These are phyloP conservation scores for Paecilomyces niveus DNA, from an alignment of 2,329 filamentous ascomycete genomes.

Conservation along the genomic window DNA sequence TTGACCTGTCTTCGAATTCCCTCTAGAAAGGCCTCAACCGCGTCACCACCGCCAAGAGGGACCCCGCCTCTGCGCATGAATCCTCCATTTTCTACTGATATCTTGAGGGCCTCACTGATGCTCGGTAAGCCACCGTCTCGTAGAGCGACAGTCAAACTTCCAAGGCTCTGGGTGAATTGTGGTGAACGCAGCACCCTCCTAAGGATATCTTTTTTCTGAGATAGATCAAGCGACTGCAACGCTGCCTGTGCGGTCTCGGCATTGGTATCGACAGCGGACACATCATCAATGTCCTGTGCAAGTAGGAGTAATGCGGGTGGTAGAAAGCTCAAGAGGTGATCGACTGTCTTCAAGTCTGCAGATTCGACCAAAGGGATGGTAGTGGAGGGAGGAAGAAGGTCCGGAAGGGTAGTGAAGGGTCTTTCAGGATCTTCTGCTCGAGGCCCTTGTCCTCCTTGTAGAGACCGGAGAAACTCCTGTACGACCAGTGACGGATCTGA, in stretches of 20 bases:
- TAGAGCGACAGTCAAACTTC: conserved; percentile 78
- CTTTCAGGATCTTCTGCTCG: conserved; percentile 49
- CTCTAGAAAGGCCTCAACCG: conserved; percentile 83
- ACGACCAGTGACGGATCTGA: conserved; percentile 71
- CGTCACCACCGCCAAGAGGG: conserved; percentile 79
- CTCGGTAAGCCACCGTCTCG: conserved; percentile 85
- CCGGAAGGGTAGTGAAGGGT: conserved; percentile 74
- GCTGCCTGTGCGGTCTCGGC: conserved; percentile 64
- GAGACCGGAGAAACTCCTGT: conserved; percentile 79
- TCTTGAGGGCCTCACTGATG: conserved; percentile 75
- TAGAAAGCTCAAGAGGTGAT: conserved; percentile 69
- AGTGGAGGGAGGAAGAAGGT: conserved; percentile 70
- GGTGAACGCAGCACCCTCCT: conserved; percentile 79
- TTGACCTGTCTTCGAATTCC: conserved; percentile 76
- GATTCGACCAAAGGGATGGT: conserved; percentile 73
- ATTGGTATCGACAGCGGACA: conserved; percentile 59
- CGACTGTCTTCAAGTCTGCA: conserved; percentile 56
- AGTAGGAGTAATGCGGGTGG: conserved; percentile 73
- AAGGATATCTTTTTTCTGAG: conserved; percentile 73
- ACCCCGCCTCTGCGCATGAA: conserved; percentile 70
- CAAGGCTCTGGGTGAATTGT: conserved; percentile 81
- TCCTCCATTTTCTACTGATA: conserved; percentile 78
- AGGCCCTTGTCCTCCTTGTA: conserved; percentile 52
- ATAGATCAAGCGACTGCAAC: conserved; percentile 62
- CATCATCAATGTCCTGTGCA: conserved; percentile 58